Base-by-base conservation (phyloP, 768 basidiomycete species). In the Phaeotremella fagi region DNA sequence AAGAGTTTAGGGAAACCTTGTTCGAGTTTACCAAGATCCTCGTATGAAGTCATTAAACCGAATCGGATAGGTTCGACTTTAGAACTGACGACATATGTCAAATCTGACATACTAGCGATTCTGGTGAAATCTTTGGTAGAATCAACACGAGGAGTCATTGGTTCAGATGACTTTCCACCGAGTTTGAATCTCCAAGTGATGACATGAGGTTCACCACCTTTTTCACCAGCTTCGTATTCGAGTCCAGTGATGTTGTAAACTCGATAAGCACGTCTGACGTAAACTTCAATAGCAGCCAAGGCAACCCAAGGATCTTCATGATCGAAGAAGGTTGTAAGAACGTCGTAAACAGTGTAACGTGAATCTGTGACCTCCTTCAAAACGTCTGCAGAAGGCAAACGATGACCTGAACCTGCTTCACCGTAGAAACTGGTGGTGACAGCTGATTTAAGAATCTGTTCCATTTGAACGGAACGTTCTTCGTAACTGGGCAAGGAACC, bases 401-500 rank as follows among this genome's bases (percentile, higher is more conserved):
- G 89, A 53, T 83, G 78, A 18, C 79, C 78, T 31, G 78, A 70
- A 3, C 82, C 85, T 38, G 82, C 81, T 75, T 95, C 91, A 56
- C 94, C 95, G 66, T 99, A 98, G 66, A 84, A 86, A 61, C 84
- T 87, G 52, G 84, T 85, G 16, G 84, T 83, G 47, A 95, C 87
- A 0, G 95, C 87, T 24, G 85, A 81, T 75, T 87, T 90, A 44
- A 99, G 81, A 48, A 99, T 86, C 24, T 84, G 80, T 77, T 95
- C 92, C 88, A 99, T 94, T 75, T 99, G 95, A 24, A 83, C 78
- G 36, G 85, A 79, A 53, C 95, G 86, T 74, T 98, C 95, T 68
- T 97, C 91, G 70, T 89, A 94, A 14, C 91, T 94, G 4, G 95
- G 95, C 82, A 99, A 87, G 73, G 94, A 90, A 43, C 88, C 89